Evolutionary conservation across 2,329 filamentous ascomycete genomes (phyloP), one percentile per base, ranked within the genome.

Genomic region (Ceratocystis smalleyi): DNA sequence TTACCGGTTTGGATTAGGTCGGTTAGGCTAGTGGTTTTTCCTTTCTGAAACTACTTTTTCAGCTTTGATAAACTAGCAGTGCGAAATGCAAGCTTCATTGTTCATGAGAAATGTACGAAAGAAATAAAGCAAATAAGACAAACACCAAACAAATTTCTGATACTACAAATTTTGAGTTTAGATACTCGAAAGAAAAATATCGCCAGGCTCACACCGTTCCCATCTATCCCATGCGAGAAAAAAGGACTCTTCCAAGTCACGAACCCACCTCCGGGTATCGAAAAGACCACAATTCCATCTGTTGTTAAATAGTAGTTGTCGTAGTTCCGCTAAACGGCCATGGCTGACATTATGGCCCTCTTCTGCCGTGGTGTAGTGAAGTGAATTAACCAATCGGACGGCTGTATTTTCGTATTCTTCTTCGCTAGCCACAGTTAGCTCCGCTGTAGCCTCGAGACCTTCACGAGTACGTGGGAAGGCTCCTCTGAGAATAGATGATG

Each of bases 211-310:
- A 12, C 90, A 91, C 49, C 77, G 79, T 47, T 91, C 90, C 92
- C 94, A 99, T 71, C 84, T 82, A 69, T 80, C 80, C 94, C 94
- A 99, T 19, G 91, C 91, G 72, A 88, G 83, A 68, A 88, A 85
- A 73, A 96, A 99, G 12, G 91, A 91, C 67, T 83, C 80, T 76
- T 99, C 94, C 22, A 99, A 76, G 74, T 97, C 91, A 59, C 79
- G 77, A 30, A 97, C 92, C 94, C 94, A 99, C 69, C 94, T 82
- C 69, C 79, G 82, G 5, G 94, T 99, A 74, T 99, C 85, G 72
- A 99, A 99, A 54, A 99, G 78, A 15, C 87, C 88, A 73, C 91
- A 95, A 32, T 79, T 83, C 88, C 90, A 95, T 69, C 92, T 85
- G 70, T 83, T 85, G 67, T 89, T 81, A 76, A 91, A 97, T 10